Evolutionary conservation across 305 asterid genomes (phyloP).

Genomic region (Solanum chacoense): DNA sequence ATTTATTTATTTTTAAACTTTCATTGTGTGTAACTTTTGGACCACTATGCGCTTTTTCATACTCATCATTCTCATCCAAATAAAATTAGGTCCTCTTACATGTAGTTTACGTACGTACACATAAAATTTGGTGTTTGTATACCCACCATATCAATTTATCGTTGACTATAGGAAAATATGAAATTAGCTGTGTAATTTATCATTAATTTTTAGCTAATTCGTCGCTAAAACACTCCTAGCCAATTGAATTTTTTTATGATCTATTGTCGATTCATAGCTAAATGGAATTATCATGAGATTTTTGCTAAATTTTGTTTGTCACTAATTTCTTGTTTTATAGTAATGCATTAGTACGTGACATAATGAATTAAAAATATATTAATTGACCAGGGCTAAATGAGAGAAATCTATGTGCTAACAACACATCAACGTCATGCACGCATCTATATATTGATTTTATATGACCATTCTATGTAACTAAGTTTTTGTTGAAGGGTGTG

Average conservation of each 20-base stretch:
- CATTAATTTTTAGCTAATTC: too few species aligned
- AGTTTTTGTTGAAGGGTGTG: background rate
- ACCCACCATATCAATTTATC: background rate
- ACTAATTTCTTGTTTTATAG: too few species aligned
- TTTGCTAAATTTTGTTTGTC: background rate
- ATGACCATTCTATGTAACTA: background rate
- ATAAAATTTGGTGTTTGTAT: background rate
- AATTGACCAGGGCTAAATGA: background rate
- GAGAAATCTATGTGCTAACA: background rate
- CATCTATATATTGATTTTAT: background rate
- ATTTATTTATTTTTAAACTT: background rate
- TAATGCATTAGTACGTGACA: background rate
- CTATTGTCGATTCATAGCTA: rapidly evolving
- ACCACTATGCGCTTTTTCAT: background rate
- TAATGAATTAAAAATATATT: background rate
- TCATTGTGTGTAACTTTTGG: background rate
- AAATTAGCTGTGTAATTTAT: too few species aligned
- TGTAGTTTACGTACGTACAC: background rate
- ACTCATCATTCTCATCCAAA: background rate
- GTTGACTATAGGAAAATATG: background rate
- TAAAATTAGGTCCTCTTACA: background rate
- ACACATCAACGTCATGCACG: background rate
- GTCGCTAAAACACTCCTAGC: rapidly evolving
- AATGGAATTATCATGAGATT: background rate
- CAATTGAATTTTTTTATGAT: background rate